A percentile compares a stretch with the other conserved stretches of the same genome.
Conservation (phyloP, 179 eudicot genomes). For the Heliamphora pulchella region DNA sequence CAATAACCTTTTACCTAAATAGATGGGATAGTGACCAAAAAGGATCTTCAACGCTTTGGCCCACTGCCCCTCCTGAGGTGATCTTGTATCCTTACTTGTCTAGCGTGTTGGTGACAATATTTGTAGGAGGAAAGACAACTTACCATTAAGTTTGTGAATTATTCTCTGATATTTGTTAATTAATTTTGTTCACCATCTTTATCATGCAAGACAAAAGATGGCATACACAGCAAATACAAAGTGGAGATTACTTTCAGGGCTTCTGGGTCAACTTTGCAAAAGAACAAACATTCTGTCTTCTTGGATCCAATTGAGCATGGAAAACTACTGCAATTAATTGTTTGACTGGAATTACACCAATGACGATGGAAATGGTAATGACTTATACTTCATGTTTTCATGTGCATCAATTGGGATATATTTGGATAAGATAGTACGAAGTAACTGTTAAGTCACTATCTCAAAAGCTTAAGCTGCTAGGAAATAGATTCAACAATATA, state of each 20-base stretch:
- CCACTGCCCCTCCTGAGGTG: background rate
- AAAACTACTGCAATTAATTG: conserved; percentile 90
- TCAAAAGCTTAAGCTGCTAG: too few relatives aligned
- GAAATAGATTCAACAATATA: too few relatives aligned
- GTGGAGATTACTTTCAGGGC: conserved; percentile 44
- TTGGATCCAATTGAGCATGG: conserved; percentile 98
- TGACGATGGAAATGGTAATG: conserved; percentile 87
- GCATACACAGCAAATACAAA: background rate
- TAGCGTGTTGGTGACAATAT: too few relatives aligned
- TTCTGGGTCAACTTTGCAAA: conserved; percentile 75
- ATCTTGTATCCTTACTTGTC: too few relatives aligned
- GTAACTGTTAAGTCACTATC: too few relatives aligned
- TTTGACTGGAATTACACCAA: conserved; percentile 81
- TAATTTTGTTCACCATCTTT: too few relatives aligned
- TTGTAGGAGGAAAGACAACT: background rate
- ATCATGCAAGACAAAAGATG: background rate
- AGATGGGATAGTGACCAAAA: background rate
- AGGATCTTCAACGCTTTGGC: background rate
- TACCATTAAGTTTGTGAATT: background rate
- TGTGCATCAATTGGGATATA: conserved; percentile 11
- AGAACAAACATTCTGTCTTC: conserved; percentile 87
- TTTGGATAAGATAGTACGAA: background rate
- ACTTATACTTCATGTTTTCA: conserved; percentile 7
- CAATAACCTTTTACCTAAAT: background rate
- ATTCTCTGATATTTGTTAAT: background rate